Percentiles rank a stretch among this genome's conserved stretches.
These are phyloP conservation scores for Teunomyces cretensis DNA, from an alignment of 805 yeast genomes.

Conservation along the genomic window DNA sequence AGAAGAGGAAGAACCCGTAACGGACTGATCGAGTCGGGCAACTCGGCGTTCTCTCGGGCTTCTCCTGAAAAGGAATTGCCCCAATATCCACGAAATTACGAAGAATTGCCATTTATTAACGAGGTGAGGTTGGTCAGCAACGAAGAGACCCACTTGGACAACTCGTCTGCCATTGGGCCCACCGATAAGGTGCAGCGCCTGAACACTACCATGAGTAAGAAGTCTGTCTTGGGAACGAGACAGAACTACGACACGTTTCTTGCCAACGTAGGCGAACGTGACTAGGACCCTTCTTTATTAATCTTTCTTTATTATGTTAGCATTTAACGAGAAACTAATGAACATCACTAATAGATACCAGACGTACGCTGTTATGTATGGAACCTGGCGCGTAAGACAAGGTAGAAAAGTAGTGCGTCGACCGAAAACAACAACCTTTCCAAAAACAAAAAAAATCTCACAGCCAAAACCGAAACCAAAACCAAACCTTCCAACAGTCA, in stretches of 20 bases:
- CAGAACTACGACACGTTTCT: constrained; percentile 38
- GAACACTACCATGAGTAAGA: constrained; percentile 31
- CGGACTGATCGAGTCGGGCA: constrained; percentile 7
- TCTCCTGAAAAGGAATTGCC: constrained; percentile 18
- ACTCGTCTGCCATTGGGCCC: constrained; percentile 3
- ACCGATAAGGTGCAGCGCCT: constrained; percentile 16
- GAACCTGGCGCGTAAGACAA: no score
- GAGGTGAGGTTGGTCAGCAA: constrained; percentile 27
- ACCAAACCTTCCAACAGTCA: not conserved
- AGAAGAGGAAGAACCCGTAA: constrained; percentile 2
- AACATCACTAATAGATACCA: not conserved
- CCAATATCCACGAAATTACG: constrained; percentile 17
- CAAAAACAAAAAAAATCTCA: not conserved
- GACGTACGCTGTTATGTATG: no score
- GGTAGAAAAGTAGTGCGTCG: not conserved
- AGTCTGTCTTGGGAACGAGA: constrained; percentile 39
- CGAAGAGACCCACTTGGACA: constrained; percentile 9
- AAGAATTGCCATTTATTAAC: constrained; percentile 38
- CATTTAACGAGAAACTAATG: not conserved
- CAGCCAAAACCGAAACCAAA: not conserved
- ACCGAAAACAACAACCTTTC: not conserved
- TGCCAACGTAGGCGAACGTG: constrained; percentile 24
- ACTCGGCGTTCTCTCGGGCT: not conserved
- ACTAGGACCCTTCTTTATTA: constrained; percentile 2
- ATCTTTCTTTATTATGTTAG: not conserved